Evolutionary conservation across 345 rosid species (phyloP).

Genomic region (Salix arbutifolia): DNA sequence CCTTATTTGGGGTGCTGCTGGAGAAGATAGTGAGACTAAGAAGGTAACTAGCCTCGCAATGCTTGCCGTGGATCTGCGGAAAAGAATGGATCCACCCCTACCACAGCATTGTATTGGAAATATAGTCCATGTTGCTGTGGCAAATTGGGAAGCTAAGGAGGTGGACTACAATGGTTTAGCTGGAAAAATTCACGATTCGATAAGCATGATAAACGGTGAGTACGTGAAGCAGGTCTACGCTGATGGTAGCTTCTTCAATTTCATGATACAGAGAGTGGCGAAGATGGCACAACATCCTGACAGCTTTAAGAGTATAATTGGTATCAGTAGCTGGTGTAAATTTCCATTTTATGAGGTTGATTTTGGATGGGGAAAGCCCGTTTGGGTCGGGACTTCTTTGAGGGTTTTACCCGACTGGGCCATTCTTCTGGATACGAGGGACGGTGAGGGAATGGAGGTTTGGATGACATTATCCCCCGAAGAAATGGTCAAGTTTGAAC

Average conservation of each 20-base stretch:
- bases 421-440: slow-evolving; percentile 9
- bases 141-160: neutral
- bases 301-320: neutral
- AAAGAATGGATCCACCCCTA: slow-evolving; percentile 23
- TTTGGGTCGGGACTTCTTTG: slow-evolving; percentile 20
- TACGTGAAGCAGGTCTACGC: slow-evolving; percentile 20
- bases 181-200: slow-evolving; percentile 11
- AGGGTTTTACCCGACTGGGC: neutral
- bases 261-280: too few species aligned
- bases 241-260: neutral
- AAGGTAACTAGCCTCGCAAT: neutral
- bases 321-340: slow-evolving; percentile 24
- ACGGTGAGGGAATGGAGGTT: slow-evolving; percentile 27
- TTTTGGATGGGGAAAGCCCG: slow-evolving; percentile 35
- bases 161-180: neutral
- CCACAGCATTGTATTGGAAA: slow-evolving; percentile 22
- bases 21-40: neutral
- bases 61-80: slow-evolving; percentile 10
- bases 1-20: slow-evolving; percentile 19
- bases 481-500: slow-evolving; percentile 21
- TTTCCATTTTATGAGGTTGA: slow-evolving; percentile 27
- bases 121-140: slow-evolving; percentile 16
- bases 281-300: too few species aligned
- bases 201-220: slow-evolving; percentile 7
- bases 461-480: slow-evolving; percentile 24